Conservation (phyloP, 768 basidiomycete genomes). For the Paxillus rubicundulus region DNA sequence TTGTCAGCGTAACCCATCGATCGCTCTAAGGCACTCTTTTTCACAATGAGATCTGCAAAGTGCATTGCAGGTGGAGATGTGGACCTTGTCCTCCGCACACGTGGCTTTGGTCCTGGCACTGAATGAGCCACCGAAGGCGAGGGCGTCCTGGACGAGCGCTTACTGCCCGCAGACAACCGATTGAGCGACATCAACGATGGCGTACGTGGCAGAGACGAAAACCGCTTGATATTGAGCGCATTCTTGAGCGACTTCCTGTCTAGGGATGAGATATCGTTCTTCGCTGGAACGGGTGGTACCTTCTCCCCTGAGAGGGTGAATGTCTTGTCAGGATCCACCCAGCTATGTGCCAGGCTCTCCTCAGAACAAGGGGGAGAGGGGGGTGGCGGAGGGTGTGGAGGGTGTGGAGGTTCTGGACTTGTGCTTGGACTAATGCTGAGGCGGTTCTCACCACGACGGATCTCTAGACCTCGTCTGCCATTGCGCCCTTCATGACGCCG, state of each 20-base stretch:
- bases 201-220: slow-evolving; percentile 62
- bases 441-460: slow-evolving; percentile 27
- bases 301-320: slow-evolving; percentile 13
- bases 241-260: slow-evolving; percentile 26
- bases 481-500: slow-evolving; percentile 32
- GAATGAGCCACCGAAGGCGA: slow-evolving; percentile 37
- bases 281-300: slow-evolving; percentile 31
- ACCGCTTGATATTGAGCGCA: slow-evolving; percentile 38
- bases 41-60: slow-evolving; percentile 58
- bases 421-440: slow-evolving; percentile 2
- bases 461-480: slow-evolving; percentile 28
- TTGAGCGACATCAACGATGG: slow-evolving; percentile 53
- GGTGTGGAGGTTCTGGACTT: slow-evolving; percentile 14
- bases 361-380: slow-evolving; percentile 21
- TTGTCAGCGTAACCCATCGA: slow-evolving; percentile 74
- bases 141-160: slow-evolving; percentile 22
- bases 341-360: slow-evolving; percentile 14
- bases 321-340: slow-evolving; percentile 19
- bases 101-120: slow-evolving; percentile 13
- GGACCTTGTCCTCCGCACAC: slow-evolving; percentile 33
- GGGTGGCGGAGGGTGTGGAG: slow-evolving; percentile 1
- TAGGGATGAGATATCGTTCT: slow-evolving; percentile 20
- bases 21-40: slow-evolving; percentile 61
- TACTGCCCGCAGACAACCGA: slow-evolving; percentile 21
- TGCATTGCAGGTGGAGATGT: slow-evolving; percentile 66